Evolutionary conservation across 257 asterid genomes (phyloP).

Genomic region (Perilla frutescens): DNA sequence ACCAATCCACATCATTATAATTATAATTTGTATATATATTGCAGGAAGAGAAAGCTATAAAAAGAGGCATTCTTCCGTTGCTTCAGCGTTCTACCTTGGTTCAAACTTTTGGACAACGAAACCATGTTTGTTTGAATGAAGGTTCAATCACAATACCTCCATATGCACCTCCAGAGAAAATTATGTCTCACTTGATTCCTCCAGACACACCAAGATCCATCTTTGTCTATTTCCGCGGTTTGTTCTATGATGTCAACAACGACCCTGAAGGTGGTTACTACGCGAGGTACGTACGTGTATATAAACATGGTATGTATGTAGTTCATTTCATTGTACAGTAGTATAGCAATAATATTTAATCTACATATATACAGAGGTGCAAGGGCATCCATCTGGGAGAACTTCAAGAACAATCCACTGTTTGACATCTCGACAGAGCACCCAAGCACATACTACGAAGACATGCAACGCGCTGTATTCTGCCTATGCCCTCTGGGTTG

Average conservation of each 20-base stretch:
- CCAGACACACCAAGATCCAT: slow-evolving; percentile 83
- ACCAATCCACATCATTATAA: no score
- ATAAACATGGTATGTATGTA: no score
- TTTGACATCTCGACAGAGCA: slow-evolving; percentile 87
- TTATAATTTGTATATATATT: not conserved
- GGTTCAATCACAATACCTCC: slow-evolving; percentile 86
- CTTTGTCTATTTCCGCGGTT: slow-evolving; percentile 82
- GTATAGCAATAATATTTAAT: not conserved
- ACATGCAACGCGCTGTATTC: slow-evolving; percentile 82
- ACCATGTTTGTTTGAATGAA: slow-evolving; percentile 80
- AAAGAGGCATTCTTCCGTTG: slow-evolving; percentile 74
- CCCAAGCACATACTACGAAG: slow-evolving; percentile 81
- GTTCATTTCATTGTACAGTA: no score
- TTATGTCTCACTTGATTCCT: slow-evolving; percentile 81
- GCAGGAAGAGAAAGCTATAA: slow-evolving; percentile 89
- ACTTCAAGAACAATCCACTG: slow-evolving; percentile 83
- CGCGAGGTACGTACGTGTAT: slow-evolving; percentile 68
- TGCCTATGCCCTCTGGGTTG: slow-evolving; percentile 92
- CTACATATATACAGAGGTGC: slow-evolving; percentile 62
- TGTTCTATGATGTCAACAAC: slow-evolving; percentile 75
- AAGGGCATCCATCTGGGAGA: slow-evolving; percentile 89
- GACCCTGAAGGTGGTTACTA: slow-evolving; percentile 93
- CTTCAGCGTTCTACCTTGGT: slow-evolving; percentile 81
- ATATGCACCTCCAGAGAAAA: slow-evolving; percentile 88
- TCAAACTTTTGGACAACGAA: slow-evolving; percentile 86